phyloP scores from a whole-genome alignment of 257 asterid genomes.

The Petunia axillaris region DNA sequence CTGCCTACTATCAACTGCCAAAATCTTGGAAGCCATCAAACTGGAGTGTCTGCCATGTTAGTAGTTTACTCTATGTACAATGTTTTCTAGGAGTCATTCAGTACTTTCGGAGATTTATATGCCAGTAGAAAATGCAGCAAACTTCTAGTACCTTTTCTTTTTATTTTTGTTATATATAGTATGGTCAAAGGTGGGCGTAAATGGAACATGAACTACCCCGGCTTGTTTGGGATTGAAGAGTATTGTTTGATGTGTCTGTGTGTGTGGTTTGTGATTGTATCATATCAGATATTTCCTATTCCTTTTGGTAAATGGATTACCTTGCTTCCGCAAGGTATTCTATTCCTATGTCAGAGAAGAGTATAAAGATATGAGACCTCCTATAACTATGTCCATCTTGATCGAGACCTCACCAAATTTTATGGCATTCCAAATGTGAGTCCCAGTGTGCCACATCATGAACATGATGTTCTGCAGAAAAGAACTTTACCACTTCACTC shows the following conservation, averaged over 20 bases:
- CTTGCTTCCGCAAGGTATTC: neutral
- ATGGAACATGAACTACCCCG: too few relatives aligned
- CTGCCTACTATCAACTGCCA: too few relatives aligned
- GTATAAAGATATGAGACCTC: neutral
- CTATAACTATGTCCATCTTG: neutral
- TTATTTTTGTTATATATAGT: too few relatives aligned
- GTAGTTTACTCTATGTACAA: too few relatives aligned
- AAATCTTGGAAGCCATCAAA: too few relatives aligned
- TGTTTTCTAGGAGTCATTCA: too few relatives aligned
- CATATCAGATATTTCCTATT: neutral
- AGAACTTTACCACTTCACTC: neutral
- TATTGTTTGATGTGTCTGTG: neutral
- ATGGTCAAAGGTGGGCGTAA: too few relatives aligned
- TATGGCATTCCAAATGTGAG: neutral
- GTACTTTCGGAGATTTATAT: too few relatives aligned
- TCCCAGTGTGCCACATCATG: neutral
- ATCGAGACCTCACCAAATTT: neutral
- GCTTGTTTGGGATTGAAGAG: too few relatives aligned
- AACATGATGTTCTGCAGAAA: neutral
- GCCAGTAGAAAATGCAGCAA: too few relatives aligned
- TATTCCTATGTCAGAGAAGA: neutral
- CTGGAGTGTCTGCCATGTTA: too few relatives aligned
- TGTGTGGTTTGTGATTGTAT: neutral
- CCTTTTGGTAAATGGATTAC: neutral
- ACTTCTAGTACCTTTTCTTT: too few relatives aligned